Conservation (phyloP, 139 green algal species). For the Picochlorum sp. region DNA sequence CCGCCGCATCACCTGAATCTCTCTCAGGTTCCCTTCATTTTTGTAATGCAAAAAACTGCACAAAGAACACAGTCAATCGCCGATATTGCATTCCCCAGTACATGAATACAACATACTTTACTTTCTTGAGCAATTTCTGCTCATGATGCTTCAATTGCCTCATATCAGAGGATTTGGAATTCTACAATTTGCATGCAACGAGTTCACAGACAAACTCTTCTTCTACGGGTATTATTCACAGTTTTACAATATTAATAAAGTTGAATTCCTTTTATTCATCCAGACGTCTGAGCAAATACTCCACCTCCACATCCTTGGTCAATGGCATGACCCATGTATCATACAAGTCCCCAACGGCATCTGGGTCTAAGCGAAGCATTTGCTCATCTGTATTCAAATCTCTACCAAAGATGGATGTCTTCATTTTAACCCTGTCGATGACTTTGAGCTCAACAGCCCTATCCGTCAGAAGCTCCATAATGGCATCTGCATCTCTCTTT, state of each 20-base stretch:
- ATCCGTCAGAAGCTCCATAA: conserved; percentile 91
- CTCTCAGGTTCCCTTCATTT: conserved; percentile 81
- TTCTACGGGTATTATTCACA: background rate
- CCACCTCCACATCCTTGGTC: conserved; percentile 93
- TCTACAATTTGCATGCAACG: background rate
- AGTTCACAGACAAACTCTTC: background rate
- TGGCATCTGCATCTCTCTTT: conserved; percentile 56
- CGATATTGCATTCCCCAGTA: background rate
- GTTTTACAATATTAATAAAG: background rate
- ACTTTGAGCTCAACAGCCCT: conserved; percentile 62
- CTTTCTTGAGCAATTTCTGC: conserved; percentile 95
- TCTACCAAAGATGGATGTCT: conserved; percentile 85
- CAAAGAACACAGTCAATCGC: background rate
- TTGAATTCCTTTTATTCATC: conserved; percentile 20
- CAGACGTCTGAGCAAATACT: conserved; percentile 74
- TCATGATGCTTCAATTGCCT: conserved; percentile 94
- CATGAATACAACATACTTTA: conserved; percentile 46
- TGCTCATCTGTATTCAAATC: conserved; percentile 44
- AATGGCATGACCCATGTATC: conserved; percentile 91
- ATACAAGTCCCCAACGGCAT: conserved; percentile 80
- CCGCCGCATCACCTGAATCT: conserved; percentile 88
- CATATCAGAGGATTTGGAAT: conserved; percentile 46
- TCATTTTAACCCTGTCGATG: conserved; percentile 75
- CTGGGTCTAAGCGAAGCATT: conserved; percentile 44
- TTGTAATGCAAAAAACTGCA: conserved; percentile 89